Conservation (phyloP, 441 rosid genomes). For the Populus hybrid region DNA sequence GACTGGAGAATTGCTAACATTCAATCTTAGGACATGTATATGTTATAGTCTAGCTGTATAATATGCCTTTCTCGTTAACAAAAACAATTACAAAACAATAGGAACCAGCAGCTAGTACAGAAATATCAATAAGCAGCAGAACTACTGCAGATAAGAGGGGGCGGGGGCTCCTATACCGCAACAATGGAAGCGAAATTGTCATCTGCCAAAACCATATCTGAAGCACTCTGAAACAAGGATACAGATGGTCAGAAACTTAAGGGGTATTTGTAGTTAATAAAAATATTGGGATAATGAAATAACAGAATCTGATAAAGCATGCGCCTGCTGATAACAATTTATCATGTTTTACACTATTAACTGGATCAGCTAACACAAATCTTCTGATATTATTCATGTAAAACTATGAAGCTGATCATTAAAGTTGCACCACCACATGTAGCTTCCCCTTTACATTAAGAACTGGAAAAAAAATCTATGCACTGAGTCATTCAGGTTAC, state of each 20-base stretch:
- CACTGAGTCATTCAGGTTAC: background rate
- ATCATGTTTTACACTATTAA: background rate
- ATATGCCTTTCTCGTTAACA: background rate
- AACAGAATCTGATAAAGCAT: background rate
- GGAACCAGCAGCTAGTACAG: background rate
- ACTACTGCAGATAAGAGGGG: slow-evolving; percentile 7
- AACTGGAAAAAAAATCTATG: background rate
- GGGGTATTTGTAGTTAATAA: background rate
- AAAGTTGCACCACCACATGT: background rate
- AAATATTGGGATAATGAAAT: background rate
- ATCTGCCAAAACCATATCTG: slow-evolving; percentile 99
- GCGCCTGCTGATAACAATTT: background rate
- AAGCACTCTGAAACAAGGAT: slow-evolving; percentile 75
- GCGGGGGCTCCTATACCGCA: slow-evolving; percentile 56
- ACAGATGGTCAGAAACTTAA: slow-evolving; percentile 17
- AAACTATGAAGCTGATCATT: slow-evolving; percentile 2
- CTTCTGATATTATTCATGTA: background rate
- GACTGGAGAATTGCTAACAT: background rate
- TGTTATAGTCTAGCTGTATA: background rate
- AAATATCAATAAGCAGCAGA: slow-evolving; percentile 12
- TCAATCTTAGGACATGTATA: background rate
- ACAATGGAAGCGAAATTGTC: slow-evolving; percentile 98
- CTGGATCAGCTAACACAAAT: background rate
- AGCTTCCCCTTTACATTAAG: background rate
- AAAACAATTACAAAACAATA: background rate